Evolutionary conservation across 257 asterid genomes (phyloP).

Genomic region (Thymus quinquecostatus): DNA sequence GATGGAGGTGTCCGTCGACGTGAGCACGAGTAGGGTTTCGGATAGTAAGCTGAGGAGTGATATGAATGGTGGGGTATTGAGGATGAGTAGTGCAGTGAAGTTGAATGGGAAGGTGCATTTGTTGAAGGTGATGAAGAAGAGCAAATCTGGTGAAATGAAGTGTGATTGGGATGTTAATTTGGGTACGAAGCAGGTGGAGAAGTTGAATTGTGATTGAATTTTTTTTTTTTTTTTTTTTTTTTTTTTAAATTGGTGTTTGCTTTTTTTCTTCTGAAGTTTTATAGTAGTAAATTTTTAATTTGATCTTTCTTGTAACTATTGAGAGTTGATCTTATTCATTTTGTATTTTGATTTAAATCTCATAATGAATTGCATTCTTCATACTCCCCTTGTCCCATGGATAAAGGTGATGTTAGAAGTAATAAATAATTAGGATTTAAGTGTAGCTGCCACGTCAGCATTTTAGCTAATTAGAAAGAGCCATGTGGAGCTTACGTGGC

Average conservation of each 20-base stretch:
- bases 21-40: not conserved
- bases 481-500: no score
- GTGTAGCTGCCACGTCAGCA: no score
- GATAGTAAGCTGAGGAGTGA: slow-evolving; percentile 9
- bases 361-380: no score
- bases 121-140: slow-evolving; percentile 37
- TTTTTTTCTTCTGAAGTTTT: not conserved
- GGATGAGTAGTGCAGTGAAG: slow-evolving; percentile 23
- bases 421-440: no score
- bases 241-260: not conserved
- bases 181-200: slow-evolving; percentile 12
- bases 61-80: slow-evolving; percentile 29
- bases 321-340: not conserved
- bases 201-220: slow-evolving; percentile 26
- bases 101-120: slow-evolving; percentile 36
- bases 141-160: slow-evolving; percentile 28
- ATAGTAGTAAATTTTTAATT: not conserved
- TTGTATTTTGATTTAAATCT: no score
- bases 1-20: slow-evolving; percentile 11
- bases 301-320: not conserved
- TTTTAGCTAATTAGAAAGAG: no score
- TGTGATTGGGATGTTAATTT: slow-evolving; percentile 32
- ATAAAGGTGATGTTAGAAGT: no score
- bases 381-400: no score
- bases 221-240: not conserved